Conservation (phyloP, 2,329 filamentous ascomycete species). For the Purpureocillium takamizusanense region DNA sequence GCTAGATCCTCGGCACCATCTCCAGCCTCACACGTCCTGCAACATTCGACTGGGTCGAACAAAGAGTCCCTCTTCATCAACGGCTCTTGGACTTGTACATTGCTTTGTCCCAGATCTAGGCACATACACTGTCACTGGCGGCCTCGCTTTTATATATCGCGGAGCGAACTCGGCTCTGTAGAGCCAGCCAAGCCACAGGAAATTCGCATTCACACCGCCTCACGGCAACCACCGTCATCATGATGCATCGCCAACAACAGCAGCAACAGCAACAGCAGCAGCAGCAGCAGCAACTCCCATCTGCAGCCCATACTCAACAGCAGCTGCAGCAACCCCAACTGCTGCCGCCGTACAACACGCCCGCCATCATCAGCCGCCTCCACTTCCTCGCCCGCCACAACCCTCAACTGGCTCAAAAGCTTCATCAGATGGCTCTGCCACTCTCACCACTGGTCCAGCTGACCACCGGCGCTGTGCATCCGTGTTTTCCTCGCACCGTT, state of each 20-base stretch:
- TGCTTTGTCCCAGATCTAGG: too few species aligned
- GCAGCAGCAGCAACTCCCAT: not conserved
- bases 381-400: constrained; percentile 19
- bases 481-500: constrained; percentile 55
- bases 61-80: too few species aligned
- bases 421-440: constrained; percentile 55
- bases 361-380: constrained; percentile 13
- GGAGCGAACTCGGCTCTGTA: too few species aligned
- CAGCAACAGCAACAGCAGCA: constrained; percentile 2
- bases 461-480: constrained; percentile 52
- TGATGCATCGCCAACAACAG: constrained; percentile 4
- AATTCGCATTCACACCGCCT: too few species aligned
- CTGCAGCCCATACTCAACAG: not conserved
- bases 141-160: too few species aligned
- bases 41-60: too few species aligned
- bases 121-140: too few species aligned
- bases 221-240: not conserved
- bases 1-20: too few species aligned
- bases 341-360: not conserved
- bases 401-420: constrained; percentile 49
- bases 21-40: too few species aligned
- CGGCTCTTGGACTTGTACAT: too few species aligned
- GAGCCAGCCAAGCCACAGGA: too few species aligned
- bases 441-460: constrained; percentile 60
- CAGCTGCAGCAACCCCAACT: not conserved